These are phyloP conservation scores for Alternaria sp. DNA, from an alignment of 2,329 filamentous ascomycete genomes.

Conservation along the genomic window DNA sequence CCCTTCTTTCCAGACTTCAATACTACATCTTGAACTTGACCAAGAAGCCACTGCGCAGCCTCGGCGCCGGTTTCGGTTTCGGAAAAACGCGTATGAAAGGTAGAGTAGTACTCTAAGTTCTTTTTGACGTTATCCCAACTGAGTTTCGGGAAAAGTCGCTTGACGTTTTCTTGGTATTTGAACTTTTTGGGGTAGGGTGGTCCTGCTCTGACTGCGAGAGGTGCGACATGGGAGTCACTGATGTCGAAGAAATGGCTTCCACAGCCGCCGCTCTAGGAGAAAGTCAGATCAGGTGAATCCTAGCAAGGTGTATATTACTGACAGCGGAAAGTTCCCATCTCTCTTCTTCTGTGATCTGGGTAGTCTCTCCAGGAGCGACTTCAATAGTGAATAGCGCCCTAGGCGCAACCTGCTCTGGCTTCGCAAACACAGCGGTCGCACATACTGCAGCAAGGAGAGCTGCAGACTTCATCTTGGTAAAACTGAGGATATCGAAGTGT, in stretches of 20 bases:
- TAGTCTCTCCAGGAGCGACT: constrained; percentile 25
- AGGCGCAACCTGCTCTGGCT: background rate
- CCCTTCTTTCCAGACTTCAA: constrained; percentile 64
- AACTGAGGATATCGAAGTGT: background rate
- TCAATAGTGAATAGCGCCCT: constrained; percentile 19
- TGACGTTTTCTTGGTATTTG: background rate
- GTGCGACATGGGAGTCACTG: constrained; percentile 25
- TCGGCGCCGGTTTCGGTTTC: constrained; percentile 66
- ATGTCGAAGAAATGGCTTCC: constrained; percentile 39
- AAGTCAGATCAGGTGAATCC: background rate
- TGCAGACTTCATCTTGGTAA: background rate
- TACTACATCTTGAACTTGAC: constrained; percentile 74
- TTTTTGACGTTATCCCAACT: constrained; percentile 18
- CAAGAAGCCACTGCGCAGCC: constrained; percentile 85
- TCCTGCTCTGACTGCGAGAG: constrained; percentile 31
- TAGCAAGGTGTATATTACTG: background rate
- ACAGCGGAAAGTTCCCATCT: constrained; percentile 27
- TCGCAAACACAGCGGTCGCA: background rate
- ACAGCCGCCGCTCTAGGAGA: background rate
- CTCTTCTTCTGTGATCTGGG: constrained; percentile 23
- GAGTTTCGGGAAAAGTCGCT: background rate
- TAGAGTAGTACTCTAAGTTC: constrained; percentile 20
- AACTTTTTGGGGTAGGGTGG: constrained; percentile 27
- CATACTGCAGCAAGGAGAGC: background rate
- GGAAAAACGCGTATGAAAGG: constrained; percentile 38